Evolutionary conservation across 768 basidiomycete genomes (phyloP), one percentile per base, ranked within the genome.

Genomic region (Leccinum subtestaceum): DNA sequence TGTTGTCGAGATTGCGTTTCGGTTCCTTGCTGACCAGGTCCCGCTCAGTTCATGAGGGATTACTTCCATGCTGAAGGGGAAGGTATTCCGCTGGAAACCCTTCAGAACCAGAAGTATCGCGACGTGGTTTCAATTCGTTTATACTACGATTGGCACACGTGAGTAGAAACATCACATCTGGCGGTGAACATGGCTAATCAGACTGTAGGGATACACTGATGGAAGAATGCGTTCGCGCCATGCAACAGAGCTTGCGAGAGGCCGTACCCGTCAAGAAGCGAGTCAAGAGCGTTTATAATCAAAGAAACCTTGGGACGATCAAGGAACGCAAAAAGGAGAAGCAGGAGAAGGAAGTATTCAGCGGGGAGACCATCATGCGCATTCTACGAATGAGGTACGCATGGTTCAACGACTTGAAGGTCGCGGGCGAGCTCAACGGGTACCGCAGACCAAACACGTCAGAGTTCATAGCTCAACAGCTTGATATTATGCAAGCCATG

Each of bases 101-200:
- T 99, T 27, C 94, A 96, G 72, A 97, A 95, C 71, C 88, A 92
- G 75, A 97, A 95, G 72, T 98, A 96, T 73, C 87, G 93, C 43
- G 96, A 97, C 64, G 82, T 95, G 23, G 72, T 95, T 55, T 92
- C 92, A 11, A 88, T 98, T 60, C 86, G 95, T 32, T 73, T 99
- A 53, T 98, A 97, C 75, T 98, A 99, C 67, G 97, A 99, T 69
- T 95, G 93, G 94, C 82, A 87, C 65, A 93, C 91, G 91, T 93
- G 70, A 55, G 89, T 75, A 5, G 36, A 45, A 45, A 19, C 5
- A 45, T 70, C 5, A 34, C 23, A 11, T 38, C 57, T 58, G 29
- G 23, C 46, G 5, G 40, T 10, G 52, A 49, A 54, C 52, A 34
- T 13, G 55, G 31, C 63, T 60, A 51, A 69, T 47, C 40, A 27